Evolutionary conservation across 2,329 filamentous ascomycete species (phyloP).

Genomic region (Rutstroemia sydowiana): DNA sequence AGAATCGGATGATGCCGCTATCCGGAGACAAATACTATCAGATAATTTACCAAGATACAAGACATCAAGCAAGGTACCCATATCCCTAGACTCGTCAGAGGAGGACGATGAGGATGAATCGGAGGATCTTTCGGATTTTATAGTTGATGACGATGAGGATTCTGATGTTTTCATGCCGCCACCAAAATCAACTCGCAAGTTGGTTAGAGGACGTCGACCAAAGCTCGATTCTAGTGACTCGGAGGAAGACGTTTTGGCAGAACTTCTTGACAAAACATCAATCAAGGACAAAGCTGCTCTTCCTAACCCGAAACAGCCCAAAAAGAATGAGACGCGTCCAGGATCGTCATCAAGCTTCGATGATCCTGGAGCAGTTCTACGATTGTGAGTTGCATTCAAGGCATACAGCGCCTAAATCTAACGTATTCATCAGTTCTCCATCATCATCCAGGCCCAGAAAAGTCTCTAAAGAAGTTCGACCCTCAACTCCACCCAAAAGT

Average conservation of each 20-base stretch:
- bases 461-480: constrained; percentile 16
- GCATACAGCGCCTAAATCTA: not conserved
- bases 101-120: constrained; percentile 10
- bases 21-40: not conserved
- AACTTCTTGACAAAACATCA: constrained; percentile 3
- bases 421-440: constrained; percentile 18
- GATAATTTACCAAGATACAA: not conserved
- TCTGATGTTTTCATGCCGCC: constrained; percentile 17
- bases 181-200: constrained; percentile 21
- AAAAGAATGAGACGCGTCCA: constrained; percentile 7
- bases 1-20: not conserved
- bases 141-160: constrained; percentile 24
- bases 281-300: constrained; percentile 11
- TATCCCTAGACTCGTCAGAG: not conserved
- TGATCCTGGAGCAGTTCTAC: constrained; percentile 3
- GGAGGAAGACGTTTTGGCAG: constrained; percentile 2
- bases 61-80: not conserved
- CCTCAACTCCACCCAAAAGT: constrained; percentile 25
- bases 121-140: constrained; percentile 26
- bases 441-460: constrained; percentile 17
- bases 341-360: constrained; percentile 6
- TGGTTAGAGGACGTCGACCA: constrained; percentile 20
- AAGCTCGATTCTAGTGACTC: constrained; percentile 10
- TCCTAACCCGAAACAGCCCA: constrained; percentile 9
- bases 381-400: not conserved